Evolutionary conservation across 306 rosid genomes (phyloP).

Genomic region (Notholithocarpus densiflorus): DNA sequence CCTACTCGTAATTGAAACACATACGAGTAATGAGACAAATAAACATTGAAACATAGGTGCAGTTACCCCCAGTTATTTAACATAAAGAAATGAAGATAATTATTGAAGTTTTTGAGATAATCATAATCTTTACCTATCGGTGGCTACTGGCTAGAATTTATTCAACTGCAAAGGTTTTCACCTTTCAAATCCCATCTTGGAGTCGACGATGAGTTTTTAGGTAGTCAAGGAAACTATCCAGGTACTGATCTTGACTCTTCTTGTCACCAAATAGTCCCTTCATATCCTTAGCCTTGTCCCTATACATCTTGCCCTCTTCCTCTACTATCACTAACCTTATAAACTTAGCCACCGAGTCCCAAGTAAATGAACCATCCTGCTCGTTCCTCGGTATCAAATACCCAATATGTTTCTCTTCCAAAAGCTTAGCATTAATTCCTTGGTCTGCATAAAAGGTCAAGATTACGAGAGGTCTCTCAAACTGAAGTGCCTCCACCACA

Average conservation of each 20-base stretch:
- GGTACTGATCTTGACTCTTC: neutral
- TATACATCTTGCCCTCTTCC: conserved; percentile 33
- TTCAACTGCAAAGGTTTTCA: no score
- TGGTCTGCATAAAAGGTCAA: conserved; percentile 26
- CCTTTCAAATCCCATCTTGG: neutral
- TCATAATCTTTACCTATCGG: no score
- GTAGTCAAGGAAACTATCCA: conserved; percentile 14
- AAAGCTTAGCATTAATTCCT: conserved; percentile 27
- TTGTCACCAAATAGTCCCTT: conserved; percentile 18
- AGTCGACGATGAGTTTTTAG: neutral
- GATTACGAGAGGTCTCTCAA: conserved; percentile 24
- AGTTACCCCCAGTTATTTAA: no score
- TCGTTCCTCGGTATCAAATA: conserved; percentile 27
- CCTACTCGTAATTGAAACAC: no score
- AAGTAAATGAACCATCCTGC: conserved; percentile 31
- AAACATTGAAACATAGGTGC: no score
- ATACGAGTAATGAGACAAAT: no score
- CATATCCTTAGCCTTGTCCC: conserved; percentile 33
- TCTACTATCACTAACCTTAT: conserved; percentile 23
- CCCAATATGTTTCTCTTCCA: conserved; percentile 41
- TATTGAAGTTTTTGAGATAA: no score
- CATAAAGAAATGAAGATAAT: no score
- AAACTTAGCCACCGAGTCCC: conserved; percentile 31
- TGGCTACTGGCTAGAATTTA: no score
- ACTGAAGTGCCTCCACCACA: conserved; percentile 28